Base-by-base conservation (phyloP, 2,329 filamentous ascomycete genomes). In the Pseudopithomyces maydicus region DNA sequence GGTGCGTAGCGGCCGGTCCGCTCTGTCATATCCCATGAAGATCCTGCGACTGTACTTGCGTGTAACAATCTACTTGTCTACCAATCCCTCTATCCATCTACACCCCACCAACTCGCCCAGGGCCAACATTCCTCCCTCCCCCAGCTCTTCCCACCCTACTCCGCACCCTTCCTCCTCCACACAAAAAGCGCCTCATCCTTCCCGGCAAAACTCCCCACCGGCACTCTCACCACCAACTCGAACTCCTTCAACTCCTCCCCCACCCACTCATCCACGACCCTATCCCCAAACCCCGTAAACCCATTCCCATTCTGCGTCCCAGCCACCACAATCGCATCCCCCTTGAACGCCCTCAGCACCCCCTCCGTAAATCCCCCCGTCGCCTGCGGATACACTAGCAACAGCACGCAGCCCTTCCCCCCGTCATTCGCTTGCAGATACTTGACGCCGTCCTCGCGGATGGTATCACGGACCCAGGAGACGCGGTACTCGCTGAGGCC, bases 111-210 rank as follows among this genome's bases (percentile, higher is more conserved):
- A n/a, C n/a, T n/a, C n/a, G n/a, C n/a, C n/a, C n/a, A n/a, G n/a
- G n/a, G n/a, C n/a, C n/a, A n/a, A n/a, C n/a, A n/a, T n/a, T n/a
- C n/a, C n/a, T n/a, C n/a, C n/a, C n/a, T n/a, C n/a, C n/a, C n/a
- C n/a, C n/a, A n/a, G n/a, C n/a, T n/a, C n/a, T n/a, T n/a, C n/a
- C n/a, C n/a, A n/a, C n/a, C 26, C 26, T 29, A 29, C 26, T 29
- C 26, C n/a, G n/a, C n/a, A 29, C 26, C 26, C 56, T 59, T 74
- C 56, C 73, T 74, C 64, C 76, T 71, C 52, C 89, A 91, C 19
- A 90, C 82, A 74, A 87, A 92, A 54, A 92, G 68, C 0, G 86
- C 89, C 75, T 92, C 89, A 65, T 92, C 90, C 73, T 92, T 92
- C 26, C 87, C 89, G 2, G 88, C 85, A 74, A 92, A 92, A 71